Conservation (phyloP, 2,329 filamentous ascomycete species). For the Clonostachys rhizophaga region DNA sequence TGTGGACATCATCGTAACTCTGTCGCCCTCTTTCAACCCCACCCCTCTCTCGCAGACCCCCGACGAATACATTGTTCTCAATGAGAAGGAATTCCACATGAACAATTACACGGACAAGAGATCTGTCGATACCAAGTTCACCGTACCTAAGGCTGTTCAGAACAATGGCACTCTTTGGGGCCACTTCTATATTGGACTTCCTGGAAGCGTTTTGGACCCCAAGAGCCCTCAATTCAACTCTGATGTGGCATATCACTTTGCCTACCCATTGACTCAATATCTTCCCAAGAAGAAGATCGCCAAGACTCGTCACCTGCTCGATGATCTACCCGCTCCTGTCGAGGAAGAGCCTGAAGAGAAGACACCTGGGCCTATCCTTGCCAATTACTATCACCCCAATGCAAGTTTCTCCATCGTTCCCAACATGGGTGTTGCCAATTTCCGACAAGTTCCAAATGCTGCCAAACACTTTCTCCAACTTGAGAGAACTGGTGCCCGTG, state of each 20-base stretch:
- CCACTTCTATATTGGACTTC: constrained; percentile 83
- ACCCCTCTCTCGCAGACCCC: constrained; percentile 62
- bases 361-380: constrained; percentile 63
- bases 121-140: constrained; percentile 70
- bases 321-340: constrained; percentile 30
- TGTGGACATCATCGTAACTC: constrained; percentile 80
- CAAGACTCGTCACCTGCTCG: constrained; percentile 87
- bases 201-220: constrained; percentile 74
- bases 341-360: constrained; percentile 45
- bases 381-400: constrained; percentile 93
- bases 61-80: constrained; percentile 65
- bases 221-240: constrained; percentile 66
- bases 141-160: constrained; percentile 75
- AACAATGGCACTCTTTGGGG: constrained; percentile 92
- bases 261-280: constrained; percentile 82
- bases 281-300: constrained; percentile 83
- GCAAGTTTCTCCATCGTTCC: constrained; percentile 85
- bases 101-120: constrained; percentile 78
- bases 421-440: constrained; percentile 67
- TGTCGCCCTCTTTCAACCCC: constrained; percentile 70
- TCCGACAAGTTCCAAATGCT: constrained; percentile 64
- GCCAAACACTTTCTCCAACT: constrained; percentile 73
- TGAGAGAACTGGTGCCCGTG: constrained; percentile 76
- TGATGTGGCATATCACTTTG: constrained; percentile 75
- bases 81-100: constrained; percentile 76